Base-by-base conservation (phyloP, 257 asterid genomes). In the Petrea volubilis region DNA sequence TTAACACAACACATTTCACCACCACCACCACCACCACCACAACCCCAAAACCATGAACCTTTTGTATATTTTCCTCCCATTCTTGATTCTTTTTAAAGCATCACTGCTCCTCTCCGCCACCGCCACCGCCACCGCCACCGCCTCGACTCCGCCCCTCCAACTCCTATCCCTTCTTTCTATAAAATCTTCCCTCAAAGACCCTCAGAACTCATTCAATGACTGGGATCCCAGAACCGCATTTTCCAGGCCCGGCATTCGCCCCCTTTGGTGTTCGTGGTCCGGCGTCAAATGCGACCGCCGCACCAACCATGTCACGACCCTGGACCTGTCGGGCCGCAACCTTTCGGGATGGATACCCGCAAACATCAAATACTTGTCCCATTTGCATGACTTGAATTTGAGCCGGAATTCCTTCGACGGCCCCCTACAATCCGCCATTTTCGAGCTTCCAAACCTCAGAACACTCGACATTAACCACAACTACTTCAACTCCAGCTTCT, bases 241-340 rank as follows among this genome's bases (percentile, higher is more conserved):
- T 34, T 64, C 92, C 50, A 61, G 71, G 57, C 81, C 84, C 2
- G 76, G 73, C 12, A 59, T 62, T 12, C 77, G 24, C 20, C 90
- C 95, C 9, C 73, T 44, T 5, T 91, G 96, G 97, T 95, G 99
- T 29, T 67, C 87, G 0, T 95, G 98, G 98, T 68, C 94, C 13
- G 97, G 96, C 34, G 63, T 95, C 68, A 64, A 29, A 59, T 95
- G 99, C 82, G 90, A 84, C 73, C 82, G 25, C 31, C 56, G 77
- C 21, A 80, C 81, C 0, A 50, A 47, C 74, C 84, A 77, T 23
- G 82, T 95, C 21, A 84, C 90, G 0, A 18, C 59, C 13, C 66
- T 95, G 59, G 94, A 95, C 78, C 78, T 95, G 4, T 91, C 99
- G 15, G 72, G 82, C 4, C 73, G 93, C 0, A 88, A 92, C 50